phyloP scores from a whole-genome alignment of 2,329 filamentous ascomycete genomes.

The Claviceps quebecensis region DNA sequence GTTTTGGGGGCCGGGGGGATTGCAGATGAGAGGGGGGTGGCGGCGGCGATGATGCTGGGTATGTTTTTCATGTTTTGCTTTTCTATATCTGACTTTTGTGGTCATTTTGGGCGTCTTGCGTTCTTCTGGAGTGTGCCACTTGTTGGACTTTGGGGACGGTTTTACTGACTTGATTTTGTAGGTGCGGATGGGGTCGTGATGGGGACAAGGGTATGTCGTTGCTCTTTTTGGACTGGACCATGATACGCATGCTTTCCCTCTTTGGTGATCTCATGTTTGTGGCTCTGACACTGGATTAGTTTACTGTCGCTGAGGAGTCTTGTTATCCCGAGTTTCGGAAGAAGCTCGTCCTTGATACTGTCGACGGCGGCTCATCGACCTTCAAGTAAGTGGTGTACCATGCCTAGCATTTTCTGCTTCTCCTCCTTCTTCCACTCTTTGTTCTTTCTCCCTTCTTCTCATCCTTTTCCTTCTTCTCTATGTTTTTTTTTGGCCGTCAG shows the following conservation, averaged over 20 bases:
- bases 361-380: constrained; percentile 30
- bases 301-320: constrained; percentile 30
- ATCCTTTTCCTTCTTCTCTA: too few relatives aligned
- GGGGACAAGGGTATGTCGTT: constrained; percentile 25
- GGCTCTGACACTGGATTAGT: constrained; percentile 15
- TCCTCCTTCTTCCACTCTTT: neutral
- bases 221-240: neutral
- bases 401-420: neutral
- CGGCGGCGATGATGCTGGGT: constrained; percentile 42
- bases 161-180: neutral
- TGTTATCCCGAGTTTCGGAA: constrained; percentile 26
- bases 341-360: constrained; percentile 24
- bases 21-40: constrained; percentile 38
- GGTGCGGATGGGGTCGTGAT: constrained; percentile 30
- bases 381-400: constrained; percentile 23
- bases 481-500: too few relatives aligned
- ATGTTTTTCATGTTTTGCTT: constrained; percentile 5
- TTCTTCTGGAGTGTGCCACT: too few relatives aligned
- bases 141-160: neutral
- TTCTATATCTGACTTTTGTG: too few relatives aligned
- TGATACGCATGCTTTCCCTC: neutral
- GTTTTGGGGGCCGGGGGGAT: constrained; percentile 49
- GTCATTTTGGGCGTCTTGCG: too few relatives aligned
- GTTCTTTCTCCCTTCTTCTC: neutral
- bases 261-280: neutral